Evolutionary conservation across 164 flowering plant species (phyloP).

Genomic region (Tinospora cordifolia): DNA sequence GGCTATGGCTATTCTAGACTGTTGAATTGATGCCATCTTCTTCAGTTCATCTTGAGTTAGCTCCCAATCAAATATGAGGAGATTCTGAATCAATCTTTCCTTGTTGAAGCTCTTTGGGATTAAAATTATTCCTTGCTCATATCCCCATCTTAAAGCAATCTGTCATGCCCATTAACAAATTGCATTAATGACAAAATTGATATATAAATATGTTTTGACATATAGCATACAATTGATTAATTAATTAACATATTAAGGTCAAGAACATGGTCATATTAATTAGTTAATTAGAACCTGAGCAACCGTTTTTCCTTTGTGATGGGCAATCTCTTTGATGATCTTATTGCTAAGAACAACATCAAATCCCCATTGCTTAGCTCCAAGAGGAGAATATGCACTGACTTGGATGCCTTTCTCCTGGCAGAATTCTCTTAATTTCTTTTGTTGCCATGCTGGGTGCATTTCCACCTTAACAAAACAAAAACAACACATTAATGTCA

Average conservation of each 20-base stretch:
- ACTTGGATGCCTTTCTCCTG: conserved; percentile 2
- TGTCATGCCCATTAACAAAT: not conserved
- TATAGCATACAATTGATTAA: too few species aligned
- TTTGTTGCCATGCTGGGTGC: too few species aligned
- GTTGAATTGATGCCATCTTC: not conserved
- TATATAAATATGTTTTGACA: not conserved
- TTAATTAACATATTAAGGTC: not conserved
- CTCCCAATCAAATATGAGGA: conserved; percentile 6
- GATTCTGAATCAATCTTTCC: not conserved
- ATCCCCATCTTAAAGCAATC: conserved; percentile 8
- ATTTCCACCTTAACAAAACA: too few species aligned
- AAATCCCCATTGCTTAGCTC: not conserved
- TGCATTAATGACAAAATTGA: not conserved
- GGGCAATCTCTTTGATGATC: not conserved
- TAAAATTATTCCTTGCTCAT: not conserved
- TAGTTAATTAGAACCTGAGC: not conserved
- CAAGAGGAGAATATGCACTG: not conserved
- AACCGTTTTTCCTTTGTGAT: not conserved
- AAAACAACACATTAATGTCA: too few species aligned
- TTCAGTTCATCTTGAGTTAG: not conserved
- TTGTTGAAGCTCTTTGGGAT: conserved; percentile 6
- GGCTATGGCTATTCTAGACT: not conserved
- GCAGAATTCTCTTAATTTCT: too few species aligned
- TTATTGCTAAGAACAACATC: not conserved
- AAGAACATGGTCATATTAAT: not conserved